Evolutionary conservation across 192 early-diverging fungal species (phyloP).

Genomic region (Hyaloraphidium curvatum): DNA sequence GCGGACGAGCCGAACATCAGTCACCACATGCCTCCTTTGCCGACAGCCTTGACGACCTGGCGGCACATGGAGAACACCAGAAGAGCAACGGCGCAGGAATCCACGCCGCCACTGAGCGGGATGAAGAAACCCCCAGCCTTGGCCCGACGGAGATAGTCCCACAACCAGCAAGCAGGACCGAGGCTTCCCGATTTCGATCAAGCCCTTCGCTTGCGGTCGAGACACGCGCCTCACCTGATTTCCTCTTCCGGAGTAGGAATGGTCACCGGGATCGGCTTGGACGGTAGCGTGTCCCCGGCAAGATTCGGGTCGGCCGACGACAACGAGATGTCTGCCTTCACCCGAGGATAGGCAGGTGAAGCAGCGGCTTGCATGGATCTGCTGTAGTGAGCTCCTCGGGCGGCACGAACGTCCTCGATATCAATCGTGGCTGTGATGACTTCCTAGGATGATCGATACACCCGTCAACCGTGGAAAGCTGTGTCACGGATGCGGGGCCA

Average conservation of each 20-base stretch:
- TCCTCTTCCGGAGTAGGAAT: constrained; percentile 75
- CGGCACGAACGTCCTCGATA: constrained; percentile 68
- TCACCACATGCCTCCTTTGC: constrained; percentile 23
- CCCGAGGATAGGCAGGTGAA: constrained; percentile 42
- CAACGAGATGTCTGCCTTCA: constrained; percentile 35
- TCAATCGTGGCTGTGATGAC: constrained; percentile 82
- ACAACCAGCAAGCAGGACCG: constrained; percentile 97
- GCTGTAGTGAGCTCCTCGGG: constrained; percentile 45
- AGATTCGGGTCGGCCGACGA: constrained; percentile 19
- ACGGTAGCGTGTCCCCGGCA: constrained; percentile 19
- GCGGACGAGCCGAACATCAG: not conserved
- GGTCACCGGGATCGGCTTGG: constrained; percentile 16
- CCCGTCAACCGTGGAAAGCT: constrained; percentile 3
- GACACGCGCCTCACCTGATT: too few species aligned
- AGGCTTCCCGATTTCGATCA: constrained; percentile 18
- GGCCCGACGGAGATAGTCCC: constrained; percentile 94
- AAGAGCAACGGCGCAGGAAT: constrained; percentile 73
- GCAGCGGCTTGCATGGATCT: constrained; percentile 60
- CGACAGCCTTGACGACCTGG: constrained; percentile 47
- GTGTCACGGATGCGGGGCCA: not conserved
- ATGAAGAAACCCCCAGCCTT: constrained; percentile 80
- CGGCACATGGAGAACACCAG: constrained; percentile 87
- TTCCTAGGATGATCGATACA: constrained; percentile 33
- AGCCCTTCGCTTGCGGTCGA: too few species aligned
- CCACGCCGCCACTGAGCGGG: constrained; percentile 92